Percentiles rank a stretch among this genome's conserved stretches.
phyloP scores from a whole-genome alignment of 2,329 filamentous ascomycete species.

The Colletotrichum navitas region DNA sequence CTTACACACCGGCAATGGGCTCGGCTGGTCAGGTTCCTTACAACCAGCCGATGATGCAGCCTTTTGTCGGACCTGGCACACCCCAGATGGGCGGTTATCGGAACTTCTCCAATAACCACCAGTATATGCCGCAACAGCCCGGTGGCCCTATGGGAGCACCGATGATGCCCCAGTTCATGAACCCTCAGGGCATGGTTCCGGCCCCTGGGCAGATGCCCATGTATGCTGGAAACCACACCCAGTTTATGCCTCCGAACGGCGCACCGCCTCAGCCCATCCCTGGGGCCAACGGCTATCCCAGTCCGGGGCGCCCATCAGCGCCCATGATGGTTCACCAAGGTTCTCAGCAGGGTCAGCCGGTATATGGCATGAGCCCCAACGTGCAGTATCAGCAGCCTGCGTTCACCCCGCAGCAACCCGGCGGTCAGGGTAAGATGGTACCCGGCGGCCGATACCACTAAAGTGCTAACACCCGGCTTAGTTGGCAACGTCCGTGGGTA shows the following conservation, averaged over 20 bases:
- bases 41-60: slow-evolving; percentile 78
- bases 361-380: slow-evolving; percentile 81
- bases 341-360: slow-evolving; percentile 88
- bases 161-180: slow-evolving; percentile 87
- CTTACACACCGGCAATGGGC: slow-evolving; percentile 76
- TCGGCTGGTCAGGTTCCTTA: slow-evolving; percentile 79
- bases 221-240: slow-evolving; percentile 77
- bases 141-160: slow-evolving; percentile 76
- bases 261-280: slow-evolving; percentile 71
- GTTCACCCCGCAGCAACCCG: slow-evolving; percentile 76
- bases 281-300: slow-evolving; percentile 85
- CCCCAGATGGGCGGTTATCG: slow-evolving; percentile 79
- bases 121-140: slow-evolving; percentile 77
- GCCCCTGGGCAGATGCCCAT: slow-evolving; percentile 80
- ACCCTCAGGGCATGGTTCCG: slow-evolving; percentile 76
- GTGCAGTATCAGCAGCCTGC: slow-evolving; percentile 82
- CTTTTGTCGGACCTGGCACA: slow-evolving; percentile 76
- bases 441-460: slow-evolving; percentile 38
- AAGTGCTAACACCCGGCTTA: slow-evolving; percentile 58
- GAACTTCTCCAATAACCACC: slow-evolving; percentile 77
- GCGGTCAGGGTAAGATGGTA: slow-evolving; percentile 74
- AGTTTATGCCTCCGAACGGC: slow-evolving; percentile 71
- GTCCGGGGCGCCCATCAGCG: slow-evolving; percentile 81
- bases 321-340: slow-evolving; percentile 96
- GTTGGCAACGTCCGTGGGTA: slow-evolving; percentile 73